Conservation (phyloP, 2,329 filamentous ascomycete genomes). For the Huntiella savannae region DNA sequence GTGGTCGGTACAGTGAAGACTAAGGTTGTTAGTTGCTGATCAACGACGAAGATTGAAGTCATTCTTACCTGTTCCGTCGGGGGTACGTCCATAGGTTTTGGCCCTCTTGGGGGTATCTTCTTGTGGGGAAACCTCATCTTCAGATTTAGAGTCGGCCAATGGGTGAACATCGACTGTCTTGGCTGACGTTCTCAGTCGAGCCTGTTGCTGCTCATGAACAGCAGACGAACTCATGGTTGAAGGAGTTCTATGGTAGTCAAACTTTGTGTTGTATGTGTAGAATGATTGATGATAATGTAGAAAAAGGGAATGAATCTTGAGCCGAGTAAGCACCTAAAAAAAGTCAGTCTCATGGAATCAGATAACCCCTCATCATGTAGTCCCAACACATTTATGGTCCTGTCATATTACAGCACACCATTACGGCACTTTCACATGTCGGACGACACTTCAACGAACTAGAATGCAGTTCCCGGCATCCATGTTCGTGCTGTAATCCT, state of each 20-base stretch:
- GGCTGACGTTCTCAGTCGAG: neutral
- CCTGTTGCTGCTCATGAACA: conserved; percentile 5
- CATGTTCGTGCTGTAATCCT: too few species aligned
- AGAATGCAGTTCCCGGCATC: too few species aligned
- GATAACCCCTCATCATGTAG: too few species aligned
- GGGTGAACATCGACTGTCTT: neutral
- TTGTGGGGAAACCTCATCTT: neutral
- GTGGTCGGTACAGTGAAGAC: conserved; percentile 92
- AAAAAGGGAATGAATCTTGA: neutral
- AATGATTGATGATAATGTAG: too few species aligned
- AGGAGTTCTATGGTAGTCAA: neutral
- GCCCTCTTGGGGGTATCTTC: neutral
- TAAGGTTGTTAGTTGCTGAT: conserved; percentile 20
- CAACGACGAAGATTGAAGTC: neutral
- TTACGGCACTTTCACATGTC: too few species aligned
- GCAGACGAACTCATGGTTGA: conserved; percentile 11
- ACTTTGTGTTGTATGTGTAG: too few species aligned
- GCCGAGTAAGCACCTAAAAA: neutral
- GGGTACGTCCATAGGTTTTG: conserved; percentile 85
- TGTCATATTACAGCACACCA: too few species aligned
- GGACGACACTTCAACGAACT: too few species aligned
- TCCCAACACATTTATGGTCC: too few species aligned
- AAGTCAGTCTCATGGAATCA: too few species aligned
- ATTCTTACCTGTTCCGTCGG: conserved; percentile 67
- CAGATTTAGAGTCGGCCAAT: neutral